Base-by-base conservation (phyloP, 208 protist genomes). In the Crithidia bombi region DNA sequence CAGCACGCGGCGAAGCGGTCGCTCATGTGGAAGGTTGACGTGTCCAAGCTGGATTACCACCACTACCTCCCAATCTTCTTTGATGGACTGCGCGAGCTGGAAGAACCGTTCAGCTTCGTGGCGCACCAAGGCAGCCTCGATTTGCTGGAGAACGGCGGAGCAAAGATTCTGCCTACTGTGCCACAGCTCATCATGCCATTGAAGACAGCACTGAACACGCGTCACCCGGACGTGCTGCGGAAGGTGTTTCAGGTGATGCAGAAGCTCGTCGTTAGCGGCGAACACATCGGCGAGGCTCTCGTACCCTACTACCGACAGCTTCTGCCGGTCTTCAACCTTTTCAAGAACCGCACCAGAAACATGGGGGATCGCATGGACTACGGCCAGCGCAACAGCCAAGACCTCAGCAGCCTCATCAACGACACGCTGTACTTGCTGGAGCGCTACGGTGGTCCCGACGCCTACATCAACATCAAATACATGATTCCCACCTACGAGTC, bases 51-150 rank as follows among this genome's bases (percentile, higher is more conserved):
- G 43, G 98, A 99, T 78, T 99, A 99, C 78, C 97, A 99, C 76
- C 98, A 99, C 80, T 99, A 98, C 84, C 89, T 99, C 19, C 98
- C 98, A 30, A 98, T 99, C 73, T 99, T 99, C 72, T 98, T 99
- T 73, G 98, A 99, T 74, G 98, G 98, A 1, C 80, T 99, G 36
- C 84, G 98, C 43, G 98, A 99, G 75, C 90, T 97, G 66, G 89
- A 98, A 70, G 96, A 99, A 75, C 98, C 98, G 32, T 99, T 87
- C 75, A 83, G 78, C 49, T 99, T 99, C 72, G 83, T 99, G 11
- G 95, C 98, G 7, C 69, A 94, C 9, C 95, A 99, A 73, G 98
- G 98, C 26, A 90, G 93, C 57, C 77, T 95, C 56, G 93, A 99
- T 69, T 82, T 99, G 62, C 85, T 99, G 21, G 85, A 98, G 62